Evolutionary conservation across 139 green algal species (phyloP).

Genomic region (Pseudopediastrum boryanum): DNA sequence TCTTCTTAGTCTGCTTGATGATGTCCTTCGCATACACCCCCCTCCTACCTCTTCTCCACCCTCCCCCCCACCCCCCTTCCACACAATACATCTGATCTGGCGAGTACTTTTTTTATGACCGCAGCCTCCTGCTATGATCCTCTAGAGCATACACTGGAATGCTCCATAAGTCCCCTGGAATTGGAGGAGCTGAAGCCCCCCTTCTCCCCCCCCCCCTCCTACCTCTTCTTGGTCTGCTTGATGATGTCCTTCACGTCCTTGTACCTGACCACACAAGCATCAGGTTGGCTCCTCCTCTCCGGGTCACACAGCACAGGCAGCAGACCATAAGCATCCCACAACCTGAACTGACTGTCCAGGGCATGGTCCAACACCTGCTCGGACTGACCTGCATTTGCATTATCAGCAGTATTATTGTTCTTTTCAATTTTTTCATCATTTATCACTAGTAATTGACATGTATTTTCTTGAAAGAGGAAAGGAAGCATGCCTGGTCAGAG

Average conservation of each 20-base stretch:
- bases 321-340: conserved; percentile 37
- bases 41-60: too few relatives aligned
- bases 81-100: too few relatives aligned
- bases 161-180: background rate
- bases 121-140: background rate
- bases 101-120: too few relatives aligned
- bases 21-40: conserved; percentile 40
- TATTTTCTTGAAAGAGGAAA: too few relatives aligned
- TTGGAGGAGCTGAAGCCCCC: too few relatives aligned
- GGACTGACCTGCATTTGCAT: conserved; percentile 31
- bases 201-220: background rate
- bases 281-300: background rate
- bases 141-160: background rate
- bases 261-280: conserved; percentile 28
- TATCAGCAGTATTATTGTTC: too few relatives aligned
- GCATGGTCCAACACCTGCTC: conserved; percentile 15
- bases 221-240: conserved; percentile 23
- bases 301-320: conserved; percentile 34
- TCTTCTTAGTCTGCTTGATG: conserved; percentile 24
- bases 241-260: conserved; percentile 35
- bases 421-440: too few relatives aligned
- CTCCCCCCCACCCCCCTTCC: too few relatives aligned
- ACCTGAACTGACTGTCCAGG: conserved; percentile 31
- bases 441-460: too few relatives aligned
- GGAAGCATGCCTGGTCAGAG: too few relatives aligned